Evolutionary conservation across 73 alveolate genomes (phyloP), one percentile per base, ranked within the genome.

Genomic region (Paramecium tetraurelia): DNA sequence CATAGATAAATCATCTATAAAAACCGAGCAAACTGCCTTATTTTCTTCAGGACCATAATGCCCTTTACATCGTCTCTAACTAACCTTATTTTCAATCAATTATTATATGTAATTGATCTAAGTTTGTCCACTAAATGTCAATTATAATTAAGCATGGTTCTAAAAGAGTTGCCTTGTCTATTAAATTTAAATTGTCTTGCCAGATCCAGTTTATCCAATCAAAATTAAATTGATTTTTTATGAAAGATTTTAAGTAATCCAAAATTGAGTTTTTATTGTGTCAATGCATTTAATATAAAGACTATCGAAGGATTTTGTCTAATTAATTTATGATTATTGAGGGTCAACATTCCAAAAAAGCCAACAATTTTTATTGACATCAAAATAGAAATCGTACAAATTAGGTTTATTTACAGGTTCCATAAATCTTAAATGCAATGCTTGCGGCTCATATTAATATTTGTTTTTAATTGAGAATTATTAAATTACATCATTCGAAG

Each of bases 171-270:
- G 96, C 59, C 95, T 93, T 35, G 95, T 11, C 58, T 93, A 94
- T 41, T 98, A 96, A 33, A 95, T 97, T 85, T 96, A 88, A 1
- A 95, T 96, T 9, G 99, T 98, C 93, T 99, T 99, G 31, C 99
- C 99, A 69, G 99, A 98, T 57, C 99, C 99, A 11, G 99, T 99
- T 58, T 99, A 98, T 2, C 99, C 99, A 36, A 98, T 95, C 85
- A 98, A 93, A 92, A 99, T 94, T 58, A 96, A 89, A 93, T 99
- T 99, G 86, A 96, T 94, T 84, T 96, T 96, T 86, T 95, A 93
- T 21, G 96, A 93, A n/a, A 95, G 96, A 27, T 98, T 92, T 58
- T 97, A 95, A 57, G 95, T 92, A 92, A 98, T 86, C 57, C 98
- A 93, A 95, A 96, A 98, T 76, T 96, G 92, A 95, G 97, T 97